Base-by-base conservation (phyloP, 805 yeast genomes). In the Pichia scutulata region DNA sequence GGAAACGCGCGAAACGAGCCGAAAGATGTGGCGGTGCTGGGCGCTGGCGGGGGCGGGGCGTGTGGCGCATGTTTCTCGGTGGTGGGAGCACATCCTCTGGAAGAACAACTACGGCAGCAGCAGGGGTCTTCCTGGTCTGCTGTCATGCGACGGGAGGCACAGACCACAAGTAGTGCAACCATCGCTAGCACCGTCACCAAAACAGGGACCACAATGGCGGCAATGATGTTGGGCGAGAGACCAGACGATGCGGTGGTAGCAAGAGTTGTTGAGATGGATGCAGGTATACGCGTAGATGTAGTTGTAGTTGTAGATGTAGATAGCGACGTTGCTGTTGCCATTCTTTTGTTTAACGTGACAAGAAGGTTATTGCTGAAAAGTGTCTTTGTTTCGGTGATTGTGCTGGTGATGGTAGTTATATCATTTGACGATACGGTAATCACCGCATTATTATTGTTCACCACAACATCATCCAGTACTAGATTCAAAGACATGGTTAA, bases 131-230 rank as follows among this genome's bases (percentile, higher is more conserved):
- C 25, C 2, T 23, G 13, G 33, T 28, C 16, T 4, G 16, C 30
- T 19, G 13, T 14, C 9, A 41, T 3, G 2, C 37, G 25, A 9
- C 23, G 42, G n/a, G 42, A 18, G 21, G 18, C 23, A 8, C 46
- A 36, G 3, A 10, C 14, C 1, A 41, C 18, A 2, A 47, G 14
- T 4, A 23, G 25, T 4, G 39, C 24, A 14, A 23, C 13, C 4
- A 24, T 7, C 7, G 26, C 36, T 23, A 49, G 13, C 16, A 40
- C 13, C 2, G 36, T 14, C 4, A 25, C 28, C 12, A 30, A 33
- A 14, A 46, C 25, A 50, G 47, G 28, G 40, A 51, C 26, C n/a
- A 43, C 21, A 26, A 49, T 18, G 37, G 52, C 24, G 77, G 46
- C 45, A 33, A 47, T 22, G 10, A 41, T 13, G 19, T 21, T 26